phyloP scores from a whole-genome alignment of 1,284 basidiomycete species.

The Erythrobasidium hasegawianum region DNA sequence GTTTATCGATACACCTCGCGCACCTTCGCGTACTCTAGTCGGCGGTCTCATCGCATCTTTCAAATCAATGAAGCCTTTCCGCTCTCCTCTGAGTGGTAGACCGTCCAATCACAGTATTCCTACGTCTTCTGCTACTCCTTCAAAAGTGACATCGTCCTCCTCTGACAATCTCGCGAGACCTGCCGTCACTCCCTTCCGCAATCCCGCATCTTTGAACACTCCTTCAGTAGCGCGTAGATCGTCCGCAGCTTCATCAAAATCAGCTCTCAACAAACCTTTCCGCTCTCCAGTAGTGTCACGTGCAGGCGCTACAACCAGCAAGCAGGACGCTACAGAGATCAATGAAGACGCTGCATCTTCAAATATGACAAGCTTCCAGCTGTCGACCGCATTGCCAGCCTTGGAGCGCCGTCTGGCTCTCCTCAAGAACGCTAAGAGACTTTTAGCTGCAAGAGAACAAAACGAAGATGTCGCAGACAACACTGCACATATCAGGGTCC shows the following conservation, averaged over 20 bases:
- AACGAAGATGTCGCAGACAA: constrained; percentile 22
- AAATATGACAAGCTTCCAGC: constrained; percentile 13
- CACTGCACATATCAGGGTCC: constrained; percentile 26
- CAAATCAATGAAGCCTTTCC: constrained; percentile 28
- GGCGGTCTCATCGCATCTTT: constrained; percentile 29
- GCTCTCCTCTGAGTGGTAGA: constrained; percentile 23
- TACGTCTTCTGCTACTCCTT: not conserved
- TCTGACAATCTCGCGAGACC: not conserved
- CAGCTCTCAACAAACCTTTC: constrained; percentile 29
- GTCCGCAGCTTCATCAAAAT: not conserved
- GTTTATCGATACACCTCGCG: not conserved
- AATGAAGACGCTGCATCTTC: not conserved
- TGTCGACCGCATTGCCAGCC: constrained; percentile 6
- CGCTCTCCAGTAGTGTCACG: constrained; percentile 2
- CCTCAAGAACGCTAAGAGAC: constrained; percentile 22
- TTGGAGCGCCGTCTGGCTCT: constrained; percentile 23
- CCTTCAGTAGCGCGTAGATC: not conserved
- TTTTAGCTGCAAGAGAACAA: not conserved
- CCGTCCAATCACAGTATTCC: not conserved
- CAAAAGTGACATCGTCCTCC: not conserved
- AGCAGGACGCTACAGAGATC: not conserved
- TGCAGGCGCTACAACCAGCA: not conserved
- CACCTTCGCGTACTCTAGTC: constrained; percentile 6
- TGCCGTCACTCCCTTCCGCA: not conserved
- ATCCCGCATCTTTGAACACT: not conserved